Conservation (phyloP, 495 filamentous ascomycete species). For the Achaetomiella virescens region DNA sequence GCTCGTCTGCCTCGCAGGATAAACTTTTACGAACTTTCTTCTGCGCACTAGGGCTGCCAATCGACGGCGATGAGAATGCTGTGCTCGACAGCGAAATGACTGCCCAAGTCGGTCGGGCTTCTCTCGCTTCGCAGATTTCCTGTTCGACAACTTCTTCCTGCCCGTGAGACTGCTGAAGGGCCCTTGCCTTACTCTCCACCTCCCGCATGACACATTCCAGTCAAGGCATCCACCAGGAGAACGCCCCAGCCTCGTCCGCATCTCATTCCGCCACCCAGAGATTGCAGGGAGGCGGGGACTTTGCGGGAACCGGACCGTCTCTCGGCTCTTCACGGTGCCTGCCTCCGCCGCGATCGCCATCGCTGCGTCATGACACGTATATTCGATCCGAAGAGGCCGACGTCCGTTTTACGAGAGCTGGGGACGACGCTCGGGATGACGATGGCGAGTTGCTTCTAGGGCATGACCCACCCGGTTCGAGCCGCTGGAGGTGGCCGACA, state of each 20-base stretch:
- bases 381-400: not conserved
- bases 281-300: not conserved
- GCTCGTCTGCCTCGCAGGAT: conserved; percentile 18
- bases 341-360: conserved; percentile 1
- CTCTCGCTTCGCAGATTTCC: conserved; percentile 20
- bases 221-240: not conserved
- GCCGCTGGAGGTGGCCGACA: not conserved
- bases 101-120: conserved; percentile 13
- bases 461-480: too few species aligned
- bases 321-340: not conserved
- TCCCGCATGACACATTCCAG: not conserved
- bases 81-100: not conserved
- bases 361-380: not conserved
- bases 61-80: conserved; percentile 10
- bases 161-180: too few species aligned
- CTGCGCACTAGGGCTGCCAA: conserved; percentile 11
- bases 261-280: not conserved
- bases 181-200: not conserved
- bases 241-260: not conserved
- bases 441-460: not conserved
- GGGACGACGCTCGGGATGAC: not conserved
- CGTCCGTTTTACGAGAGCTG: not conserved
- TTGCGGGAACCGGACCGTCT: not conserved
- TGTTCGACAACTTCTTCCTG: conserved; percentile 26
- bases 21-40: conserved; percentile 23